Evolutionary conservation across 2,329 filamentous ascomycete genomes (phyloP).

Genomic region (Colletotrichum tropicale): DNA sequence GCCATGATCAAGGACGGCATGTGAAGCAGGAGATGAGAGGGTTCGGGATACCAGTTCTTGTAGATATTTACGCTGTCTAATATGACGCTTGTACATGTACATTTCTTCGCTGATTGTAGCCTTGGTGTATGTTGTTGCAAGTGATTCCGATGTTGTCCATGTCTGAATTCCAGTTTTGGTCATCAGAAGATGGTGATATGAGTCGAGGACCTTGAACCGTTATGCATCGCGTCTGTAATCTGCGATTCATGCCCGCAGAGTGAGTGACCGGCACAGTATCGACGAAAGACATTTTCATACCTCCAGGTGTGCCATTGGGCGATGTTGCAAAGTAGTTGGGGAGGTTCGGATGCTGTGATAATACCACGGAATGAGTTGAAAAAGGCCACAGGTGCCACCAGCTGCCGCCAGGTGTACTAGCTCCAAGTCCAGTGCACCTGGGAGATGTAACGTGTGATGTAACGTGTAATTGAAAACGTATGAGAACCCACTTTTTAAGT

Average conservation of each 20-base stretch:
- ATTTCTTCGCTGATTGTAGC: neutral
- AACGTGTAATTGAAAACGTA: neutral
- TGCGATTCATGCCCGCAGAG: neutral
- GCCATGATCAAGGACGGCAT: conserved; percentile 50
- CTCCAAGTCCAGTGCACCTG: neutral
- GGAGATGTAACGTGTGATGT: neutral
- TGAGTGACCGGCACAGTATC: no score
- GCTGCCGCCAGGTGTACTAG: neutral
- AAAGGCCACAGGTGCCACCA: neutral
- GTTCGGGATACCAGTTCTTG: neutral
- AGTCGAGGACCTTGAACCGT: neutral
- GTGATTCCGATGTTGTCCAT: neutral
- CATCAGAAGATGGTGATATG: neutral
- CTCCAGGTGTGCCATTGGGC: neutral
- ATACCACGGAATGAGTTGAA: neutral
- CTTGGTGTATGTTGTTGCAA: neutral
- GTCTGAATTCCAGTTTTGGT: neutral
- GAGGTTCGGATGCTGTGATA: neutral
- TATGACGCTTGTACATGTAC: neutral
- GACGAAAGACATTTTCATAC: neutral
- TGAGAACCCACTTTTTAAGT: neutral
- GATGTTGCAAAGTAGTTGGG: neutral
- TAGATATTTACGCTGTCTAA: neutral
- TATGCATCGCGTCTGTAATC: neutral
- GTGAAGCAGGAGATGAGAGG: neutral